These are phyloP conservation scores for Agrocybe chaxingu DNA, from an alignment of 768 basidiomycete species.

Conservation along the genomic window DNA sequence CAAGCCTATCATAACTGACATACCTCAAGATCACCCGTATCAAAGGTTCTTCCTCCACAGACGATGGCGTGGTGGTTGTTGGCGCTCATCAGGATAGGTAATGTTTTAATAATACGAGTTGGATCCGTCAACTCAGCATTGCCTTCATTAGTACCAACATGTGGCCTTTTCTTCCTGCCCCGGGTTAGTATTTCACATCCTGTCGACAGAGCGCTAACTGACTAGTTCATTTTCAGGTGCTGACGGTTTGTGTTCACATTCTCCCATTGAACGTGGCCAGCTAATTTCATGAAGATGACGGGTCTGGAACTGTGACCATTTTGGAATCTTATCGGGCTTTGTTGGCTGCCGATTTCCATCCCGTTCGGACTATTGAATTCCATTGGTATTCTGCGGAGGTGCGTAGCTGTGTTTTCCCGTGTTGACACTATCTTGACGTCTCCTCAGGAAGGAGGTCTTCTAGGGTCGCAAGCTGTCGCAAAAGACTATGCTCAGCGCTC, in stretches of 20 bases:
- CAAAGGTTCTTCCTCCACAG: conserved; percentile 60
- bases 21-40: conserved; percentile 67
- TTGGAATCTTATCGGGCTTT: conserved; percentile 74
- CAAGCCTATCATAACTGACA: conserved; percentile 1
- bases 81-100: conserved; percentile 85
- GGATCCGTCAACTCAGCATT: not conserved
- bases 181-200: conserved; percentile 45
- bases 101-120: not conserved
- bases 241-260: conserved; percentile 37
- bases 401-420: conserved; percentile 14
- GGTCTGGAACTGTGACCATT: conserved; percentile 77
- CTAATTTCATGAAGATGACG: conserved; percentile 51
- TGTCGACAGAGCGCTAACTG: conserved; percentile 2
- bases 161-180: conserved; percentile 76
- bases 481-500: conserved; percentile 61
- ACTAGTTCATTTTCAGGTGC: conserved; percentile 36
- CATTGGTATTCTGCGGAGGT: conserved; percentile 86
- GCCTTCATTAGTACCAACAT: conserved; percentile 53
- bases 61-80: conserved; percentile 66
- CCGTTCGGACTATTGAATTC: conserved; percentile 67
- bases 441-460: conserved; percentile 72
- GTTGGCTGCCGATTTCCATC: conserved; percentile 65
- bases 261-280: conserved; percentile 8
- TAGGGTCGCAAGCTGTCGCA: conserved; percentile 90
- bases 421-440: conserved; percentile 8